phyloP scores from a whole-genome alignment of 176 grass and related monocot genomes.

The maize (Zea mays) region Zm-B73-REFERENCE-NAM-5.0 NC_050103.1:29948001-29948500 shows the following conservation, averaged over 20 bases:
- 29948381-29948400: conserved; percentile 46
- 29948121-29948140: conserved; percentile 26
- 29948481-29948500: conserved; percentile 60
- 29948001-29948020: conserved; percentile 48
- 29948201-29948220: neutral
- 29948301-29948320: conserved; percentile 31
- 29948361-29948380: conserved; percentile 49
- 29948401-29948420: conserved; percentile 37
- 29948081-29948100: conserved; percentile 29
- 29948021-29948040: conserved; percentile 59
- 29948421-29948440: conserved; percentile 65
- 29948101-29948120: conserved; percentile 39
- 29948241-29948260: conserved; percentile 26
- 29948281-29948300: conserved; percentile 7
- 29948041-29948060: conserved; percentile 49
- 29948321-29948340: neutral
- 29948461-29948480: conserved; percentile 59
- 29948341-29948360: conserved; percentile 19
- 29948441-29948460: conserved; percentile 77
- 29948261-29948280: conserved; percentile 1
- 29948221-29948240: neutral
- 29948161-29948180: conserved; percentile 24
- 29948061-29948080: conserved; percentile 21
- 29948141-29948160: conserved; percentile 34
- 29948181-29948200: conserved; percentile 37